Conservation (phyloP, 1,139 yeast species). For the Geotrichum cucujoidarum region DNA sequence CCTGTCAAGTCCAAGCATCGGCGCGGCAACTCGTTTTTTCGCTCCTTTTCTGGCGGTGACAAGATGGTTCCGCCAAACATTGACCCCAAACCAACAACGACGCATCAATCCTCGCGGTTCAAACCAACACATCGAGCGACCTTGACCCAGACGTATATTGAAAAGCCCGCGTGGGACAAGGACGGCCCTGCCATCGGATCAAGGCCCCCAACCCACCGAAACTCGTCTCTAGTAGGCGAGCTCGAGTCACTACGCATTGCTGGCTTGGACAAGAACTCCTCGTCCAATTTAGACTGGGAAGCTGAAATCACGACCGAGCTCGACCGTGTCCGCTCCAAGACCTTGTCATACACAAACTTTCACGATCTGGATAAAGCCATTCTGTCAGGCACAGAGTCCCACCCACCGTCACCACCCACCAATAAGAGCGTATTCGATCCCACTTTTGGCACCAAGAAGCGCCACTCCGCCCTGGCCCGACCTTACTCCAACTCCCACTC, state of each 20-base stretch:
- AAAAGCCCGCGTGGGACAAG: slow-evolving; percentile 9
- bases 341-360: not conserved
- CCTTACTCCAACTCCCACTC: not conserved
- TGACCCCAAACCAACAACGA: not conserved
- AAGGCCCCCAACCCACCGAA: not conserved
- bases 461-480: not conserved
- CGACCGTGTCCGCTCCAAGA: slow-evolving; percentile 5
- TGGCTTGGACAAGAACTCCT: not conserved
- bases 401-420: slow-evolving; percentile 26
- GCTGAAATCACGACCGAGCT: slow-evolving; percentile 8
- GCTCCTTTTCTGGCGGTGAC: slow-evolving; percentile 14
- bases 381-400: slow-evolving; percentile 13
- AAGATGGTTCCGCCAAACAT: too few species aligned
- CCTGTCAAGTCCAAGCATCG: slow-evolving; percentile 1
- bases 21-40: slow-evolving; percentile 12
- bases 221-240: not conserved
- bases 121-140: slow-evolving; percentile 7
- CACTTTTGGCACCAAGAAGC: not conserved
- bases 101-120: slow-evolving; percentile 1
- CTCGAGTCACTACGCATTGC: not conserved
- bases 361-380: not conserved
- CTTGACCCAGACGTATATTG: slow-evolving; percentile 4
- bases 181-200: not conserved
- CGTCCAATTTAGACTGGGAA: slow-evolving; percentile 5
- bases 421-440: slow-evolving; percentile 26